phyloP scores from a whole-genome alignment of 169 alveolate species.

The Eimeria praecox region DNA sequence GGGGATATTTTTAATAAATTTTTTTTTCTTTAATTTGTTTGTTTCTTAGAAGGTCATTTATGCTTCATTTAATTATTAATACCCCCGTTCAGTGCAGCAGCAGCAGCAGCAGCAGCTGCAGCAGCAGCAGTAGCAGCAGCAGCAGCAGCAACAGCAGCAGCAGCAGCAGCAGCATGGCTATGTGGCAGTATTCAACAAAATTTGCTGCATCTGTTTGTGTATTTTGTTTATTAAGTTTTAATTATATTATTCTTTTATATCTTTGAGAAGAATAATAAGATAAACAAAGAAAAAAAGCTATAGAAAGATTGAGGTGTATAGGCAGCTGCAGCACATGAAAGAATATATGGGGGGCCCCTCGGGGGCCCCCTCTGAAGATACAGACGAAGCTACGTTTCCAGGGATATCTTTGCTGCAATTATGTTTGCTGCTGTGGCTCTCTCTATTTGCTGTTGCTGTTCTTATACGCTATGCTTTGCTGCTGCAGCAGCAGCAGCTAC shows the following conservation, averaged over 20 bases:
- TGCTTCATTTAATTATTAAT: not conserved
- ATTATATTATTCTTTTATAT: no score
- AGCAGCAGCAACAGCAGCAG: conserved; percentile 14
- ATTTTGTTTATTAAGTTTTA: no score
- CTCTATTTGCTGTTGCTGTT: not conserved
- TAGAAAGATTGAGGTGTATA: not conserved
- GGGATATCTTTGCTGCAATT: not conserved
- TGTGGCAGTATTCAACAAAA: not conserved
- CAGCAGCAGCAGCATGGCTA: not conserved
- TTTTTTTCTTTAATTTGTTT: not conserved
- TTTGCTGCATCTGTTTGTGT: no score
- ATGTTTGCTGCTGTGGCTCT: not conserved
- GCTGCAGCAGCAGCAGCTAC: conserved; percentile 61
- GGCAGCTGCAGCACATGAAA: not conserved
- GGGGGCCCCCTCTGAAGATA: not conserved
- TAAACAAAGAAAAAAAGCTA: not conserved
- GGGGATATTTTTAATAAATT: not conserved
- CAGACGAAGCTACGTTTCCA: not conserved
- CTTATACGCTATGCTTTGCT: conserved; percentile 27
- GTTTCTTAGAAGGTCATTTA: not conserved
- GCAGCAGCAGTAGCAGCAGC: not conserved
- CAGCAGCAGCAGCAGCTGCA: conserved; percentile 14
- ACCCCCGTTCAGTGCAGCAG: conserved; percentile 47
- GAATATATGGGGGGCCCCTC: not conserved
- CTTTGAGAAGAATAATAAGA: no score